Evolutionary conservation across 345 rosid genomes (phyloP).

Genomic region (Balakata baccata): DNA sequence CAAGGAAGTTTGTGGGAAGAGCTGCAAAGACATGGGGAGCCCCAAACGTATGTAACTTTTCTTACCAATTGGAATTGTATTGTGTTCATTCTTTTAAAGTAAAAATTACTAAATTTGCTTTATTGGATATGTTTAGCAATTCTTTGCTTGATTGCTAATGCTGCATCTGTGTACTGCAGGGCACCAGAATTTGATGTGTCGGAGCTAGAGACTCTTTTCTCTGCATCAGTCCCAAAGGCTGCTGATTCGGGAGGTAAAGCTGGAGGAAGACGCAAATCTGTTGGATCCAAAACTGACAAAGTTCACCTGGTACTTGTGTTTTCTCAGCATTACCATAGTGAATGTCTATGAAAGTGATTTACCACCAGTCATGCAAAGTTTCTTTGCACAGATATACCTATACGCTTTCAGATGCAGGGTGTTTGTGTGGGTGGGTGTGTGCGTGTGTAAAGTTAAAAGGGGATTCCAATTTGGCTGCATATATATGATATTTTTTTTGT

Average conservation of each 20-base stretch:
- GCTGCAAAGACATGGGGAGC: slow-evolving; percentile 83
- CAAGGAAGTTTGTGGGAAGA: slow-evolving; percentile 99
- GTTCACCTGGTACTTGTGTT: slow-evolving; percentile 62
- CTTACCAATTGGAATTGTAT: slow-evolving; percentile 16
- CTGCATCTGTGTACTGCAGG: slow-evolving; percentile 36
- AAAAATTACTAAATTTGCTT: not conserved
- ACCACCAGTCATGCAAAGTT: not conserved
- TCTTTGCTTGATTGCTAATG: slow-evolving; percentile 16
- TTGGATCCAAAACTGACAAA: slow-evolving; percentile 82
- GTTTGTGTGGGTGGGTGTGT: not conserved
- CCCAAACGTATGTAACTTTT: slow-evolving; percentile 59
- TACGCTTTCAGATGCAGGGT: not conserved
- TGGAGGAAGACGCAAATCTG: slow-evolving; percentile 64
- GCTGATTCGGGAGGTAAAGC: slow-evolving; percentile 51
- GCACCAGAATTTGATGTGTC: slow-evolving; percentile 91
- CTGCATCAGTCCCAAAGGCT: slow-evolving; percentile 73
- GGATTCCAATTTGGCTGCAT: not conserved
- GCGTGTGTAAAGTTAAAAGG: too few relatives aligned
- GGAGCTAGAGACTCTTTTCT: slow-evolving; percentile 87
- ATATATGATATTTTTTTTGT: not conserved
- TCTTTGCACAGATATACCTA: not conserved
- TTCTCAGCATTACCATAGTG: not conserved
- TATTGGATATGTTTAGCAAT: slow-evolving; percentile 4
- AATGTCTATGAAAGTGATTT: not conserved
- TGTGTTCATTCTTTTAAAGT: slow-evolving; percentile 13